phyloP scores from a whole-genome alignment of 441 rosid species.

The Macaranga tanarius region DNA sequence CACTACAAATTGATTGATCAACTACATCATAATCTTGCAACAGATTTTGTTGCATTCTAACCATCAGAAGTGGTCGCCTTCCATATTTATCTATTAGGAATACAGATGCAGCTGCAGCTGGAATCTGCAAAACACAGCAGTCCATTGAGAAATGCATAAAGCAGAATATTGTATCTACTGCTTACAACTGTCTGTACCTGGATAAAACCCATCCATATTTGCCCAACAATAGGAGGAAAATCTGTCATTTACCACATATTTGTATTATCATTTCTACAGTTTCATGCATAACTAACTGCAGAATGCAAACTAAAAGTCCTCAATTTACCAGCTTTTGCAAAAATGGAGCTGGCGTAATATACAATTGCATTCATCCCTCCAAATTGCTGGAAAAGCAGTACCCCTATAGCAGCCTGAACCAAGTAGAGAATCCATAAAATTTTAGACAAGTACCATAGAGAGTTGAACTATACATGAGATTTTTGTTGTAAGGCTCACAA shows the following conservation, averaged over 20 bases:
- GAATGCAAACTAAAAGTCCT: neutral
- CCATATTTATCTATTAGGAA: slow-evolving; percentile 16
- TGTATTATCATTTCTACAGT: no score
- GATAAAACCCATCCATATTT: slow-evolving; percentile 15
- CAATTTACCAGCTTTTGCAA: slow-evolving; percentile 32
- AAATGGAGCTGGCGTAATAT: slow-evolving; percentile 58
- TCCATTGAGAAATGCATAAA: slow-evolving; percentile 1
- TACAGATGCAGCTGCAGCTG: slow-evolving; percentile 2
- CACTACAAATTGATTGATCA: no score
- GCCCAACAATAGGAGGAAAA: slow-evolving; percentile 16
- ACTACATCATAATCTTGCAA: neutral
- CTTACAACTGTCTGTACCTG: slow-evolving; percentile 13
- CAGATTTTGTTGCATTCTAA: neutral
- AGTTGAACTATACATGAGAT: no score
- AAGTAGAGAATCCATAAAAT: no score
- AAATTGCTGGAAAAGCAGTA: slow-evolving; percentile 67
- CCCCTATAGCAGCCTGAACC: slow-evolving; percentile 67
- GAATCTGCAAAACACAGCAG: slow-evolving; percentile 24
- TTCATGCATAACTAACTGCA: neutral
- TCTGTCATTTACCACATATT: no score
- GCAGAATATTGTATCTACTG: neutral
- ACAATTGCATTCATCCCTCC: slow-evolving; percentile 66
- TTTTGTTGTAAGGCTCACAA: no score
- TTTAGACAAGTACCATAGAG: no score
- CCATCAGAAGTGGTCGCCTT: slow-evolving; percentile 16